Percentiles rank a stretch among this genome's conserved stretches.
Conservation (phyloP, 768 basidiomycete genomes). For the Tephrocybe sp. region DNA sequence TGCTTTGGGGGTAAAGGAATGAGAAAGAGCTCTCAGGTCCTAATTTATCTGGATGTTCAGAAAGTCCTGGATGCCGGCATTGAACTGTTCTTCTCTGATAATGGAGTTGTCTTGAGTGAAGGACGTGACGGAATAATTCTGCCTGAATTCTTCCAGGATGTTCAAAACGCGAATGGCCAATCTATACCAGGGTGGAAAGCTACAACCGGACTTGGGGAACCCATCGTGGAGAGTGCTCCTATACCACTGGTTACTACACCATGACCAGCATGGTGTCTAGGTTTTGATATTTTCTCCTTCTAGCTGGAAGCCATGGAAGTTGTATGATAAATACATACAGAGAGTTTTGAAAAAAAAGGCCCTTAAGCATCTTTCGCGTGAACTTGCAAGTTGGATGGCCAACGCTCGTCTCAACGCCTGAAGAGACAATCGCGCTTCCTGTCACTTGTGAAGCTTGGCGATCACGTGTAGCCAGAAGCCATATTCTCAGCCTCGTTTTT, state of each 20-base stretch:
- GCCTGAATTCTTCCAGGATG: conserved; percentile 55
- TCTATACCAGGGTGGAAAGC: conserved; percentile 5
- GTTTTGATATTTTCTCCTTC: too few species aligned
- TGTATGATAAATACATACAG: too few species aligned
- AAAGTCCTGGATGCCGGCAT: conserved; percentile 69
- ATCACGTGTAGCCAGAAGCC: too few species aligned
- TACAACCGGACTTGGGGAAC: neutral
- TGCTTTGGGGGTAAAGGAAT: conserved; percentile 60
- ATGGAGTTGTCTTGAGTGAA: conserved; percentile 86
- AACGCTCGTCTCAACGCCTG: too few species aligned
- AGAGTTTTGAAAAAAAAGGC: too few species aligned
- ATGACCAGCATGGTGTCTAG: too few species aligned
- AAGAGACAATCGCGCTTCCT: too few species aligned
- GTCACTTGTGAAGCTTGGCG: too few species aligned
- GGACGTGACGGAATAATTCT: conserved; percentile 70
- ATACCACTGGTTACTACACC: too few species aligned
- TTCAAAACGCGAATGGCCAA: neutral
- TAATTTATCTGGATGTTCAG: conserved; percentile 79
- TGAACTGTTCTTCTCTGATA: conserved; percentile 76
- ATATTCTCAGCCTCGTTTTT: neutral
- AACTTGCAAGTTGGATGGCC: too few species aligned
- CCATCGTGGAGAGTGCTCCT: neutral
- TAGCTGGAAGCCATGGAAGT: too few species aligned
- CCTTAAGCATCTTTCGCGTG: too few species aligned
- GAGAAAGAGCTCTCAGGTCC: conserved; percentile 72